Evolutionary conservation across 352 stramenopile species (phyloP), one percentile per base, ranked within the genome.

Genomic region (Thalassiosira ordinaria): DNA sequence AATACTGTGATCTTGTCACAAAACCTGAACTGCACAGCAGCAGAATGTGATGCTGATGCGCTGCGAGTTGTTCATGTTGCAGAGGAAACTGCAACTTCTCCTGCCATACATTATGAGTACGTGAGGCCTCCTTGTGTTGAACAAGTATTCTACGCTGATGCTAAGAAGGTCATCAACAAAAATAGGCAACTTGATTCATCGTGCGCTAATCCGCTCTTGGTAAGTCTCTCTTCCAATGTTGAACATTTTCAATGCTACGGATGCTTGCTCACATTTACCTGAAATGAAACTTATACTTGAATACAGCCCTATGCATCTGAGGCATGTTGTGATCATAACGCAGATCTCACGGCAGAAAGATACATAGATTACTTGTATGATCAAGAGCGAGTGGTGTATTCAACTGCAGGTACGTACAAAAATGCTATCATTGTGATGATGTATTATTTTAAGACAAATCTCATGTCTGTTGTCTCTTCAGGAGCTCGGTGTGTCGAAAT

Each of bases 31-130:
- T 89, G 81, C 57, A 63, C 24, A 26, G 71, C 16, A 9, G 53
- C 63, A 46, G 91, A 92, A 80, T 94, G 90, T 57, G 44, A 78
- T 27, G 66, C 85, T 52, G 87, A 95, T 46, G 87, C 73, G 26
- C 6, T 91, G 2, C 77, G 88, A 53, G 74, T 90, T 26, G 76
- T 95, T 3, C 29, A 88, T 78, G 84, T 92, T 0, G 68, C n/a
- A 2, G 33, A 74, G 20, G n/a, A n/a, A n/a, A n/a, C n/a, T n/a
- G n/a, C n/a, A n/a, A n/a, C n/a, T n/a, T n/a, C n/a, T n/a, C n/a
- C n/a, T n/a, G 75, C 65, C 27, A 68, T 91, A 55, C 82, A 87
- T 65, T 95, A 91, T 69, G 89, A 93, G 76, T 95, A 91, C 76
- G 60, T 92, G 13, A 70, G 74, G 11, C 71, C 75, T 26, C 41